Base-by-base conservation (phyloP, 306 rosid genomes). In the Arachis stenosperma region DNA sequence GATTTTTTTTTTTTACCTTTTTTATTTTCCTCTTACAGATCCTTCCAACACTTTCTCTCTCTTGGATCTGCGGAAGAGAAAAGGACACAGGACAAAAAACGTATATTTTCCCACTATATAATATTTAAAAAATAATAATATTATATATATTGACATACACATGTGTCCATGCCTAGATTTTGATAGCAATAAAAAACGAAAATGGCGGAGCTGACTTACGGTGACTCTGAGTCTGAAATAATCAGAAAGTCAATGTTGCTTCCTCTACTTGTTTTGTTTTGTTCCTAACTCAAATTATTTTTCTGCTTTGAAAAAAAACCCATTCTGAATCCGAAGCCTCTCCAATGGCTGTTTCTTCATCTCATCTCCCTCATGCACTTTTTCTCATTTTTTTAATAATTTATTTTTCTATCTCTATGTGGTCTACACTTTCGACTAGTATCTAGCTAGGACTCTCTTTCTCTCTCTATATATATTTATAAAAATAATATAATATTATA, bases 61-160 rank as follows among this genome's bases (percentile, higher is more conserved):
- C 81, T 46, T 42, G 74, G 84, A 82, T 86, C 86, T 78, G 86
- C 73, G 87, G 85, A 83, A 76, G 76, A 82, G 84, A 88, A 80
- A 87, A 37, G 42, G 88, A 90, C 89, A 75, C 14, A 69, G 56
- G 70, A 14, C 55, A 41, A 56, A 9, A 10, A 70, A 9, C 48
- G 56, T 33, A 33, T 33, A 33, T 33, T 33, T 33, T 27, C 36
- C 47, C 14, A n/a, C n/a, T 41, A 13, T 5, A 3, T 9, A 22
- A 61, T 9, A 15, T 36, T 53, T 11, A 70, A 8, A n/a, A 59
- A 36, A 48, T 8, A n/a, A 48, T 39, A 57, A 22, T 39, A 40
- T 17, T 8, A 48, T 48, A 4, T 61, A 15, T 42, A 48, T 12
- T 3, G 8, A 8, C 9, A 2, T 44, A 44, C 48, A 47, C 37